Percentiles rank a stretch among this genome's conserved stretches.
Conservation (phyloP, 345 rosid genomes). For the Acer saccharum region DNA sequence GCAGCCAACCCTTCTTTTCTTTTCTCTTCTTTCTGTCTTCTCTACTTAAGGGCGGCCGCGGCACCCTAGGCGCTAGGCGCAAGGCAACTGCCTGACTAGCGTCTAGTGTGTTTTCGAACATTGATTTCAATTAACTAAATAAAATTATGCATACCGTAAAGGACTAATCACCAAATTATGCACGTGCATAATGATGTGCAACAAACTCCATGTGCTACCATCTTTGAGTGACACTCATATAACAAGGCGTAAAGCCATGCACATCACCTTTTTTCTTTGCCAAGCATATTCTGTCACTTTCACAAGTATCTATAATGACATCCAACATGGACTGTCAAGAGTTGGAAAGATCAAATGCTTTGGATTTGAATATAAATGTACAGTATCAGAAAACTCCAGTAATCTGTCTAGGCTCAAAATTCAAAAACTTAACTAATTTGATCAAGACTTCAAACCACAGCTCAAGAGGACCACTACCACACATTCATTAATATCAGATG, state of each 20-base stretch:
- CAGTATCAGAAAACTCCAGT: neutral
- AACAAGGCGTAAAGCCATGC: neutral
- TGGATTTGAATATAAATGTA: neutral
- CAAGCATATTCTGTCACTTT: neutral
- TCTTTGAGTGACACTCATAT: neutral
- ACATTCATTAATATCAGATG: neutral
- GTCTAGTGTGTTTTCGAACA: too few relatives aligned
- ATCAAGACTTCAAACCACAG: constrained; percentile 6
- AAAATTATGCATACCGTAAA: neutral
- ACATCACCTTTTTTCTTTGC: neutral
- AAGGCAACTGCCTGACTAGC: too few relatives aligned
- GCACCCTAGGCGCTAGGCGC: too few relatives aligned
- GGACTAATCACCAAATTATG: neutral
- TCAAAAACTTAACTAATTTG: neutral
- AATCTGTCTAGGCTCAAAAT: neutral
- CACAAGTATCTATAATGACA: neutral
- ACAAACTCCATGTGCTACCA: neutral
- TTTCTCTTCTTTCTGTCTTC: too few relatives aligned
- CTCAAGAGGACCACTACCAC: neutral
- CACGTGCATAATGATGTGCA: neutral
- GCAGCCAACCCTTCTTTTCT: too few relatives aligned
- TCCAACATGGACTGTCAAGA: neutral
- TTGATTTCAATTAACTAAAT: too few relatives aligned
- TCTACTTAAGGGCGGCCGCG: too few relatives aligned
- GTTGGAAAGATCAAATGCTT: neutral